Conservation (phyloP, 768 basidiomycete genomes). For the Panaeolus cyanescens region DNA sequence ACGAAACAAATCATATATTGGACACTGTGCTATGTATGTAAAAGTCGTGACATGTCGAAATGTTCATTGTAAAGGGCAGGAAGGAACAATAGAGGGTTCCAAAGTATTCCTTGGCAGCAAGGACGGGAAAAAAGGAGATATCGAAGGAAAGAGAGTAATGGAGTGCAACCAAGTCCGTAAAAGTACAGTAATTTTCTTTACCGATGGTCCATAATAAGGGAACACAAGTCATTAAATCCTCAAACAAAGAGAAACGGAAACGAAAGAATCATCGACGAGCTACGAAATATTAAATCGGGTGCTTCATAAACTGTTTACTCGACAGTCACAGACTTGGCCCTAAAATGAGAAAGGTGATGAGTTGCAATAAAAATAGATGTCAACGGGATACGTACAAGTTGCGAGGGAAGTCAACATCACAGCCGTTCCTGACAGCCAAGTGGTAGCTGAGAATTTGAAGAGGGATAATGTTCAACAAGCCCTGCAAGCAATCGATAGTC, state of each 20-base stretch:
- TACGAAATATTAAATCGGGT: constrained; percentile 5
- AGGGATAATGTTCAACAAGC: constrained; percentile 94
- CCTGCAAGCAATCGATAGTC: constrained; percentile 94
- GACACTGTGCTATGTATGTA: background rate
- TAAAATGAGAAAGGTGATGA: constrained; percentile 24
- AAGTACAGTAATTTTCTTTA: constrained; percentile 29
- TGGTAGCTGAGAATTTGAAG: constrained; percentile 96
- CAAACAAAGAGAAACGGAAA: constrained; percentile 8
- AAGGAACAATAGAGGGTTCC: background rate
- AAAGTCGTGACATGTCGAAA: background rate
- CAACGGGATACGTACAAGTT: constrained; percentile 68
- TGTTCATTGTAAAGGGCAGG: background rate
- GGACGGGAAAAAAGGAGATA: background rate
- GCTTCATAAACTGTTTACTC: constrained; percentile 44
- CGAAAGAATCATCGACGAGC: background rate
- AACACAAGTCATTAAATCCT: background rate
- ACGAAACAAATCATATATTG: too few relatives aligned
- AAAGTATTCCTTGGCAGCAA: background rate
- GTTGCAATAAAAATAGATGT: constrained; percentile 2
- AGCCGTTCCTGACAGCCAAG: constrained; percentile 92
- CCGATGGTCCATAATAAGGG: constrained; percentile 10
- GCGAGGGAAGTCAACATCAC: constrained; percentile 97
- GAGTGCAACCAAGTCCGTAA: constrained; percentile 18
- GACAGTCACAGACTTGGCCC: constrained; percentile 77
- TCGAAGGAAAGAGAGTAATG: background rate